Evolutionary conservation across 2,329 filamentous ascomycete genomes (phyloP).

Genomic region (Phaeoacremonium minimum): DNA sequence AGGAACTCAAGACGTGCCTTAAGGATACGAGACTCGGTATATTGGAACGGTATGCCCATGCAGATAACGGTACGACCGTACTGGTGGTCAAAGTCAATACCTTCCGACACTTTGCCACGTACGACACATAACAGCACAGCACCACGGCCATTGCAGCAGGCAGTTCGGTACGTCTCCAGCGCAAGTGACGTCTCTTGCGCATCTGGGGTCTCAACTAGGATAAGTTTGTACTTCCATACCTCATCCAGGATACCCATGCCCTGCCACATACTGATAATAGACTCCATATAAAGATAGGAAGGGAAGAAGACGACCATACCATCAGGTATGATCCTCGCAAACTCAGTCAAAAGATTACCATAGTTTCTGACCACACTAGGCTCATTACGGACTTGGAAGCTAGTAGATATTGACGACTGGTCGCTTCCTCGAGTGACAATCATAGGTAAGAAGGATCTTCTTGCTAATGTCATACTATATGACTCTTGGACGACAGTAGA

Average conservation of each 20-base stretch:
- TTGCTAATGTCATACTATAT: constrained; percentile 86
- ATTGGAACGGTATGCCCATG: constrained; percentile 93
- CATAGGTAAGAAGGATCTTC: constrained; percentile 87
- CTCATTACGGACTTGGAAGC: constrained; percentile 87
- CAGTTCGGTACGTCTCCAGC: constrained; percentile 86
- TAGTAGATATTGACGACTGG: constrained; percentile 80
- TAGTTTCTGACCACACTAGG: constrained; percentile 89
- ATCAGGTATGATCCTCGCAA: constrained; percentile 86
- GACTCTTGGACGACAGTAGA: constrained; percentile 85
- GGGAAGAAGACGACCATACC: constrained; percentile 96
- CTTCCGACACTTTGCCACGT: constrained; percentile 88
- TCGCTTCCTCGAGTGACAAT: constrained; percentile 89
- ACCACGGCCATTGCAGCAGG: constrained; percentile 88
- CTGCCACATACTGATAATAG: constrained; percentile 94
- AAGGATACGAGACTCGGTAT: constrained; percentile 85
- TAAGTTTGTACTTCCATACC: constrained; percentile 95
- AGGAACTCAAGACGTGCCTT: constrained; percentile 89
- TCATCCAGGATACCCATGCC: constrained; percentile 90
- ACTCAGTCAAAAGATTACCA: constrained; percentile 81
- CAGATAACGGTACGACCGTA: constrained; percentile 89
- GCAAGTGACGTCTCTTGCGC: constrained; percentile 90
- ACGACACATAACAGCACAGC: constrained; percentile 87
- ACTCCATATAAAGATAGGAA: constrained; percentile 93
- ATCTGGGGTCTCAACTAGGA: constrained; percentile 90
- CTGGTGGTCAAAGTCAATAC: constrained; percentile 95